Base-by-base conservation (phyloP, 768 basidiomycete genomes). In the Chiua virens region DNA sequence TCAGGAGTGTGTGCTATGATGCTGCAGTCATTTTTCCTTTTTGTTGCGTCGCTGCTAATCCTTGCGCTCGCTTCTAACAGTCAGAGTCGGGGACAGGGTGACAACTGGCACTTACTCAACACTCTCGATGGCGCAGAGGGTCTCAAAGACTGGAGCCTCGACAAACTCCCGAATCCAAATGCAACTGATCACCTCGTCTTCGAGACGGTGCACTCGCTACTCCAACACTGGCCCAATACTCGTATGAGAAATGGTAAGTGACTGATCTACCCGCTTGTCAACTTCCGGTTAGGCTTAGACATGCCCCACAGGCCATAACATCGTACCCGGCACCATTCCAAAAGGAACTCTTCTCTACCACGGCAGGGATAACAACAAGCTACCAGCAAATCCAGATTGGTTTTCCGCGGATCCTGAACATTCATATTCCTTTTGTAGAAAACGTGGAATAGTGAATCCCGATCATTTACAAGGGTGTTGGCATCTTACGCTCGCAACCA, bases 151-250 rank as follows among this genome's bases (percentile, higher is more conserved):
- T 72, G 71, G 71, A 52, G 41, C 36, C 44, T 71, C 14, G 47
- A 64, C 17, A 43, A 42, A 4, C 32, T 43, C 1, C 71, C 70
- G 1, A 51, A 56, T 27, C 51, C 57, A 9, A 64, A 65, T 50
- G 53, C 55, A 11, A 73, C 73, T 1, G 49, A 57, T 20, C 52
- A 60, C 39, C 52, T 62, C 23, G 50, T 63, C 3, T 62, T 63
- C 35, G 57, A 65, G 59, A 51, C 66, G 55, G 51, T 64, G 57
- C 23, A 57, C 65, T 37, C 56, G 63, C 18, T 63, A 0, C 63
- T 76, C 11, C 75, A 77, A 41, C 75, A 71, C 49, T 77, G 76
- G 76, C 72, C 74, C 13, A 75, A 77, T 45, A 75, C 76, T 0
- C 71, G 75, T 4, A 75, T 77, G 62, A 67, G 76, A 42, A 76